A percentile compares a stretch with the other conserved stretches of the same genome.
These are phyloP conservation scores for Hyphopichia buzzinii DNA, from an alignment of 1,139 yeast genomes.

Conservation along the genomic window DNA sequence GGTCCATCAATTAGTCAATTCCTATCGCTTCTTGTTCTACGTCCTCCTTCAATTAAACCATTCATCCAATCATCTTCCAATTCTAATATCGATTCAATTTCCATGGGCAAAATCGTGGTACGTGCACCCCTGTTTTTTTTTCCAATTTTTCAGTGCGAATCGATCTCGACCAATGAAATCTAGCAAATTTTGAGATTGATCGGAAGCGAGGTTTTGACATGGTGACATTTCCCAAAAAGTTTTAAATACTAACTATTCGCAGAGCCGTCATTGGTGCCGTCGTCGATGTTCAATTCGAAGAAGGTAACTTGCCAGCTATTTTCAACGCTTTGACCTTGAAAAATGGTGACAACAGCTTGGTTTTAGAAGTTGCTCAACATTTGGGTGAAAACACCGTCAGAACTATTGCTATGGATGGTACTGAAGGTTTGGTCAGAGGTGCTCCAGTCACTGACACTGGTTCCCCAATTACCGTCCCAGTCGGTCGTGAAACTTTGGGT, in stretches of 20 bases:
- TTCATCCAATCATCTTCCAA: not conserved
- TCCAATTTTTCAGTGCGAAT: not conserved
- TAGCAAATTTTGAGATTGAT: conserved; percentile 16
- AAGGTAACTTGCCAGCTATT: conserved; percentile 95
- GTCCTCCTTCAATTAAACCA: no score
- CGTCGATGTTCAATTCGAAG: conserved; percentile 98
- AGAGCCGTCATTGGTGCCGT: conserved; percentile 99
- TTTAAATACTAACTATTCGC: conserved; percentile 25
- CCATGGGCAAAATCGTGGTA: not conserved
- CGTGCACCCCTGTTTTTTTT: not conserved
- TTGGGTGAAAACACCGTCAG: conserved; percentile 99
- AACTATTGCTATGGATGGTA: conserved; percentile 99
- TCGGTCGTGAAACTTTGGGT: conserved; percentile 98
- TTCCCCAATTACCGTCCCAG: conserved; percentile 98
- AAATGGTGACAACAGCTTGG: conserved; percentile 67
- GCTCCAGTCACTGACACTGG: conserved; percentile 90
- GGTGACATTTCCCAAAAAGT: not conserved
- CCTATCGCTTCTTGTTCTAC: not conserved
- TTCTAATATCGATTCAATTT: no score
- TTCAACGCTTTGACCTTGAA: conserved; percentile 92
- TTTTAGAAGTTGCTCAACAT: conserved; percentile 98
- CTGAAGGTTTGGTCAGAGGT: conserved; percentile 99
- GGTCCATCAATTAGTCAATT: not conserved
- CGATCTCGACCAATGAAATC: conserved; percentile 31
- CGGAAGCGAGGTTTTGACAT: not conserved